A percentile compares a stretch with the other conserved stretches of the same genome.
Evolutionary conservation across 805 yeast species (phyloP).

Genomic region (Yamadazyma olivae): DNA sequence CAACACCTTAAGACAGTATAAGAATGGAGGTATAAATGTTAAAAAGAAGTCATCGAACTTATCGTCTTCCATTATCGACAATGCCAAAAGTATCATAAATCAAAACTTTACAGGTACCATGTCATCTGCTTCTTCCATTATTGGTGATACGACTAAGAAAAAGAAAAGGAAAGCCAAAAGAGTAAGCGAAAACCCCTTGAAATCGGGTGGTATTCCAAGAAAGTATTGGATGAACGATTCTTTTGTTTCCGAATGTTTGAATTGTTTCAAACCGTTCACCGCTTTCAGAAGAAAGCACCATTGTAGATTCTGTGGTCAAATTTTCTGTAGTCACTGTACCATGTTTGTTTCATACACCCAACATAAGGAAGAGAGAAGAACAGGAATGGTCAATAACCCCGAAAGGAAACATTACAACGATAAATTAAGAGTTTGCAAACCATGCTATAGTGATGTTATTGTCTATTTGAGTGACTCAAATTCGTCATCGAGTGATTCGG

Average conservation of each 20-base stretch:
- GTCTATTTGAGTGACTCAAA: constrained; percentile 67
- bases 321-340: constrained; percentile 85
- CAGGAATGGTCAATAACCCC: constrained; percentile 11
- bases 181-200: constrained; percentile 38
- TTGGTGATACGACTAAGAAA: constrained; percentile 8
- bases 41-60: constrained; percentile 30
- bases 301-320: constrained; percentile 94
- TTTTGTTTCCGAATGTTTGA: constrained; percentile 81
- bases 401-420: constrained; percentile 54
- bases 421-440: constrained; percentile 71
- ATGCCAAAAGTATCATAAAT: constrained; percentile 35
- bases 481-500: constrained; percentile 29
- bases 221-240: constrained; percentile 98
- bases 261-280: constrained; percentile 75
- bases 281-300: constrained; percentile 92
- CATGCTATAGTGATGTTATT: constrained; percentile 73
- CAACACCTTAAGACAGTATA: constrained; percentile 20
- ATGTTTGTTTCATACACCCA: constrained; percentile 59
- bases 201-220: constrained; percentile 54
- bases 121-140: constrained; percentile 30
- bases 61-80: constrained; percentile 32
- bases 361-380: constrained; percentile 36
- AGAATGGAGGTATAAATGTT: constrained; percentile 14
- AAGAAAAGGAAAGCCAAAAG: constrained; percentile 23
- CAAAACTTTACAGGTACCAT: constrained; percentile 22